Percentiles rank a stretch among this genome's conserved stretches.
Evolutionary conservation across 331 rosid genomes (phyloP).

Genomic region (Acacia pycnantha): DNA sequence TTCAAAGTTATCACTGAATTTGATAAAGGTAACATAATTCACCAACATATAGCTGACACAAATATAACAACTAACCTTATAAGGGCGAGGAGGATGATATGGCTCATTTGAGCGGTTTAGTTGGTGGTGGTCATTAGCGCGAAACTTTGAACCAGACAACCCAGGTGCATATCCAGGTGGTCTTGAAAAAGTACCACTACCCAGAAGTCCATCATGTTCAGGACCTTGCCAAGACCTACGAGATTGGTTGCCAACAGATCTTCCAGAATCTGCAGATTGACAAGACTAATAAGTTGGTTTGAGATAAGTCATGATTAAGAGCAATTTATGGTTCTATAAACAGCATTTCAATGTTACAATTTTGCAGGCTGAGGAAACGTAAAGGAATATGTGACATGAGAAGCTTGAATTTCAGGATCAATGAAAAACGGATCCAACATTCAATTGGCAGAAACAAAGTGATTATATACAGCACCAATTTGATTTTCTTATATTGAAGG

Average conservation of each 20-base stretch:
- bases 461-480: not conserved
- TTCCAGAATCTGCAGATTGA: slow-evolving; percentile 68
- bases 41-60: slow-evolving; percentile 16
- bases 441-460: not conserved
- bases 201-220: slow-evolving; percentile 99
- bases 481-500: not conserved
- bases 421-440: slow-evolving; percentile 10
- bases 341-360: not conserved
- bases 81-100: slow-evolving; percentile 95
- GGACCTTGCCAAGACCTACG: slow-evolving; percentile 80
- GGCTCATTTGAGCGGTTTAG: slow-evolving; percentile 75
- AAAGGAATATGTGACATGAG: not conserved
- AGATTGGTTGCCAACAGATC: slow-evolving; percentile 63
- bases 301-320: slow-evolving; percentile 6
- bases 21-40: not conserved
- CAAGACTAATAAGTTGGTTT: slow-evolving; percentile 28
- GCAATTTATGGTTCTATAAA: slow-evolving; percentile 19
- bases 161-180: slow-evolving; percentile 79
- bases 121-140: slow-evolving; percentile 56
- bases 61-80: slow-evolving; percentile 60
- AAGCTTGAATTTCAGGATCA: not conserved
- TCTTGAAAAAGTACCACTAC: slow-evolving; percentile 96
- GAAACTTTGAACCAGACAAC: slow-evolving; percentile 58
- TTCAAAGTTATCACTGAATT: not conserved
- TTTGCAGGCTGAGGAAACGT: not conserved